Evolutionary conservation across 1,139 yeast genomes (phyloP).

Genomic region (Hyphopichia wangnamkhiaoensis): DNA sequence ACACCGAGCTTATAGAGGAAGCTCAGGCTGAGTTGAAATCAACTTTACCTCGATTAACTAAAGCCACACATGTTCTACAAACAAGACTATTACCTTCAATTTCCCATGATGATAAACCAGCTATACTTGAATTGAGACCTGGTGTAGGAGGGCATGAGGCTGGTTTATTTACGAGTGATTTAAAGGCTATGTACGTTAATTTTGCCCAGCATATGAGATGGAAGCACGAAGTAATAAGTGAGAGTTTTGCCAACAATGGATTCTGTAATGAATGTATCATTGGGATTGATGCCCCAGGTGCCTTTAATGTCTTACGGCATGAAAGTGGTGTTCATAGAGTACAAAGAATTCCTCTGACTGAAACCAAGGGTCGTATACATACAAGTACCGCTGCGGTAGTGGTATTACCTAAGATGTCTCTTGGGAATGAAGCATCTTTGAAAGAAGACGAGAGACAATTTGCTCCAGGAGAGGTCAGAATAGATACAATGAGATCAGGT

Average conservation of each 20-base stretch:
- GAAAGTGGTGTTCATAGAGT: constrained; percentile 98
- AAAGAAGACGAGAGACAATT: constrained; percentile 69
- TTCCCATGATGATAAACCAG: constrained; percentile 73
- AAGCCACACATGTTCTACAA: constrained; percentile 49
- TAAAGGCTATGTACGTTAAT: constrained; percentile 77
- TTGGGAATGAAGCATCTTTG: constrained; percentile 57
- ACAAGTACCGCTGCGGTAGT: constrained; percentile 96
- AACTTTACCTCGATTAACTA: constrained; percentile 35
- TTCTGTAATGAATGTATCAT: constrained; percentile 73
- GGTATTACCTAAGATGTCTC: constrained; percentile 79
- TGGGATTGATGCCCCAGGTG: constrained; percentile 71
- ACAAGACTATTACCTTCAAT: constrained; percentile 70
- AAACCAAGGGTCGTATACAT: constrained; percentile 89
- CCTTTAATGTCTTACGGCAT: constrained; percentile 69
- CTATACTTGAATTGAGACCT: constrained; percentile 84
- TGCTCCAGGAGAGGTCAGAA: constrained; percentile 83
- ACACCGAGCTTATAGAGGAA: constrained; percentile 27
- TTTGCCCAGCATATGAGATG: constrained; percentile 68
- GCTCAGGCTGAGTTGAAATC: constrained; percentile 26
- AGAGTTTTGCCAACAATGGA: constrained; percentile 63
- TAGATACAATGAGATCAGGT: constrained; percentile 95
- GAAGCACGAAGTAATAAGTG: constrained; percentile 63
- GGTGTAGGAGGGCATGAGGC: constrained; percentile 98
- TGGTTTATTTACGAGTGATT: constrained; percentile 76
- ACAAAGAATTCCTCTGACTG: constrained; percentile 91